Base-by-base conservation (phyloP, 176 grass and related monocot species). In the Avena insularis region DNA sequence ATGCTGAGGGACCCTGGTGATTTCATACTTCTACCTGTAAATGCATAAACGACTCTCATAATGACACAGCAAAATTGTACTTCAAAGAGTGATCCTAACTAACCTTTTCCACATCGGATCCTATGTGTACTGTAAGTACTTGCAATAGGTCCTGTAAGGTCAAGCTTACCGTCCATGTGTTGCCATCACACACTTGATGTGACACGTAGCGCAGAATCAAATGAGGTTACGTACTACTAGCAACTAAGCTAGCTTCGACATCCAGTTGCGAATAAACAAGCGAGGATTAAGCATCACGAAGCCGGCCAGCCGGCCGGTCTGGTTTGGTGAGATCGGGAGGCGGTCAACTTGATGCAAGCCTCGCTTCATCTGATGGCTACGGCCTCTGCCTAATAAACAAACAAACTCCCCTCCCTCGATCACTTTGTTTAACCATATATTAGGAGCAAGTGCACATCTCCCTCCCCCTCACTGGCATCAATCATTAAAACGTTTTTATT, bases 181-280 rank as follows among this genome's bases (percentile, higher is more conserved):
- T 65, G 62, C 62, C 25, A 15, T 65, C 62, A 65, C 25, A 29
- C 27, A 65, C 14, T 23, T 4, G 25, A 66, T 31, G 27, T 66
- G 54, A 56, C 17, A 33, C 25, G 1, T 33, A 66, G 12, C 25
- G 54, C 54, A 45, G 54, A 81, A 67, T 40, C 79, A 55, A 55
- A 46, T 23, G 2, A 43, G 12, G 12, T 78, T 64, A 51, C 81
- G 50, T 21, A 31, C 78, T 36, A 36, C 35, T 36, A 36, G 35
- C 35, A 36, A 36, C 35, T 46, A 12, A 72, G 59, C 65, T 21
- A 79, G 23, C 48, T 58, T 49, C 76, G 35, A 36, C 31, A 4
- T 23, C 85, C 75, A 69, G 38, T 80, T 68, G 89, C 81, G 7
- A 75, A 47, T 87, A 87, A 87, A 87, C 67, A 91, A 87, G 12